These are phyloP conservation scores for Amauroascus verrucosus DNA, from an alignment of 2,329 filamentous ascomycete genomes.

Conservation along the genomic window DNA sequence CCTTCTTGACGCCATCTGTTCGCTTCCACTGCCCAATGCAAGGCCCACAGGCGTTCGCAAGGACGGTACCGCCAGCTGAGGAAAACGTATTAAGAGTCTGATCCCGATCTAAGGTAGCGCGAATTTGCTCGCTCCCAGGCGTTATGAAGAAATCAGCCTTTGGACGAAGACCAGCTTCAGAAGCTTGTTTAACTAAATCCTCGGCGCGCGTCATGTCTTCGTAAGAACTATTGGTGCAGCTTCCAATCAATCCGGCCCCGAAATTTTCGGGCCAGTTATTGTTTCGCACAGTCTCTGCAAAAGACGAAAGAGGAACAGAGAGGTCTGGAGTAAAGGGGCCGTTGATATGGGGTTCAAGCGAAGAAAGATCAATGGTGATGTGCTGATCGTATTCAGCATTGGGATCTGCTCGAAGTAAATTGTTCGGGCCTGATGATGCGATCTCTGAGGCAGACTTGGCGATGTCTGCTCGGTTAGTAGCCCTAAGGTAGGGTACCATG, in stretches of 20 bases:
- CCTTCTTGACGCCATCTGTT: constrained; percentile 73
- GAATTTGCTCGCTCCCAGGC: constrained; percentile 91
- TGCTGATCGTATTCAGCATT: constrained; percentile 81
- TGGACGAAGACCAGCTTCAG: constrained; percentile 78
- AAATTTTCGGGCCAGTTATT: constrained; percentile 87
- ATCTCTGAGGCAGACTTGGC: constrained; percentile 56
- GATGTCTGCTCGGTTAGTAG: constrained; percentile 67
- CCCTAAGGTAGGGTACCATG: constrained; percentile 73
- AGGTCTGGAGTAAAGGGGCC: constrained; percentile 94
- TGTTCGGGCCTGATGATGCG: constrained; percentile 48
- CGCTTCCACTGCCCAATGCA: constrained; percentile 95
- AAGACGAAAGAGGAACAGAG: constrained; percentile 81
- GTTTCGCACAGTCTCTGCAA: constrained; percentile 70
- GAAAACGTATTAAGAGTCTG: constrained; percentile 77
- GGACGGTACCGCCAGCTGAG: constrained; percentile 72
- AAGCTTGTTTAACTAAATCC: constrained; percentile 82
- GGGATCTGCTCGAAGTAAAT: constrained; percentile 65
- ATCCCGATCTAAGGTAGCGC: constrained; percentile 84
- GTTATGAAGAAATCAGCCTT: constrained; percentile 91
- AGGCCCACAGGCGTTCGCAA: constrained; percentile 90
- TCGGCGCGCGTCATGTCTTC: constrained; percentile 97
- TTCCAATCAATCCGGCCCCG: constrained; percentile 88
- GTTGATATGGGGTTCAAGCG: constrained; percentile 91
- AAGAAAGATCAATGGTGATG: constrained; percentile 80
- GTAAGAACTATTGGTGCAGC: constrained; percentile 98